A percentile compares a stretch with the other conserved stretches of the same genome.
Evolutionary conservation across 306 rosid genomes (phyloP).

Genomic region (Vicia villosa): DNA sequence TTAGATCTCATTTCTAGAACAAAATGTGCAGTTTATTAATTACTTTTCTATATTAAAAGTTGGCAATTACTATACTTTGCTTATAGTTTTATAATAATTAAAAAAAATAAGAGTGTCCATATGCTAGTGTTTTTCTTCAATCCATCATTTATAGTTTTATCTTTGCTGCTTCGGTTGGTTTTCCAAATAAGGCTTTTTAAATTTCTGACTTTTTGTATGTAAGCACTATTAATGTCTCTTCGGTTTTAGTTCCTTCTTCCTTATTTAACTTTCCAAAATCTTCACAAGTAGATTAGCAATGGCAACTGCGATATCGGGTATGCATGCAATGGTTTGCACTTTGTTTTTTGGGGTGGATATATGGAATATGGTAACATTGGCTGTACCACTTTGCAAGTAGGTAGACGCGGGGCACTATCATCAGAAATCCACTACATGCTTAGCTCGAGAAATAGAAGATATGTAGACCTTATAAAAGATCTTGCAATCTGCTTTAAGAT

Average conservation of each 20-base stretch:
- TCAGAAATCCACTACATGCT: slow-evolving; percentile 25
- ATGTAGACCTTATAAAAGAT: slow-evolving; percentile 13
- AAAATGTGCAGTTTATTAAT: not conserved
- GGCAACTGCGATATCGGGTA: not conserved
- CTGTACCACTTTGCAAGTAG: not conserved
- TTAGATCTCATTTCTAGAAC: not conserved
- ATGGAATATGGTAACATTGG: not conserved
- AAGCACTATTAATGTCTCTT: not conserved
- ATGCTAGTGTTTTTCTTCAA: slow-evolving; percentile 5
- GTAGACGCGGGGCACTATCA: not conserved
- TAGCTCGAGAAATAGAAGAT: slow-evolving; percentile 24
- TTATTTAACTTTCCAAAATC: slow-evolving; percentile 5
- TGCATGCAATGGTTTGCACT: not conserved
- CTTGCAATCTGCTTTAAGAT: slow-evolving; percentile 5
- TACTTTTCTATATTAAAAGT: not conserved
- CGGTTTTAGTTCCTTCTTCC: not conserved
- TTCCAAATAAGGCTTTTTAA: not conserved
- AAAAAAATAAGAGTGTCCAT: not conserved
- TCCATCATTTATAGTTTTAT: not conserved
- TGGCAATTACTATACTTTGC: not conserved
- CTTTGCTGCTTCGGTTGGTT: not conserved
- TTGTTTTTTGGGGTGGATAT: not conserved
- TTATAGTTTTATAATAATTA: not conserved
- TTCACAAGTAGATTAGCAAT: not conserved
- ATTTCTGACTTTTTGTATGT: not conserved